These are phyloP conservation scores for Floccularia luteovirens DNA, from an alignment of 768 basidiomycete genomes.

Conservation along the genomic window DNA sequence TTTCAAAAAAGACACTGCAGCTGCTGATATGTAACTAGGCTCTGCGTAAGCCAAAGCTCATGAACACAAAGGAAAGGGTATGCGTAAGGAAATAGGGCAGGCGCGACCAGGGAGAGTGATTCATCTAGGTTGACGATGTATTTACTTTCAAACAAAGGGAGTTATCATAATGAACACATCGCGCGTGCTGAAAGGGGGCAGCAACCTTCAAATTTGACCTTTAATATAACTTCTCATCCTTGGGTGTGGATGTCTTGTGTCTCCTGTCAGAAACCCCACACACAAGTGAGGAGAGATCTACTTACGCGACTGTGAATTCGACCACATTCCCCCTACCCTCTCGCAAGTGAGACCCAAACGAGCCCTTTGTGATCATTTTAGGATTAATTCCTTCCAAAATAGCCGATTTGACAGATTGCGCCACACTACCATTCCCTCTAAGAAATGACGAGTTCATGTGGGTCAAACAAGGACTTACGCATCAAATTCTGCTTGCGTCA, in stretches of 20 bases:
- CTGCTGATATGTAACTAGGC: constrained; percentile 83
- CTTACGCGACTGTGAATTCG: constrained; percentile 76
- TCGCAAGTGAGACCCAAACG: constrained; percentile 91
- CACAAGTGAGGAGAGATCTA: too few species aligned
- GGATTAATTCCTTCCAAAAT: constrained; percentile 79
- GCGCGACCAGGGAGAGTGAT: constrained; percentile 86
- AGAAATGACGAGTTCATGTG: too few species aligned
- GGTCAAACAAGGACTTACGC: constrained; percentile 33
- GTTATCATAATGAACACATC: constrained; percentile 1
- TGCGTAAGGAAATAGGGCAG: constrained; percentile 73
- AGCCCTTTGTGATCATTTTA: constrained; percentile 86
- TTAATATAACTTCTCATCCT: constrained; percentile 87
- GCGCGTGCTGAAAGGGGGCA: neutral
- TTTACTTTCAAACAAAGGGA: constrained; percentile 76
- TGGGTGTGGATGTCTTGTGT: constrained; percentile 92
- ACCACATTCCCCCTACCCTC: constrained; percentile 62
- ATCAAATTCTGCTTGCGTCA: constrained; percentile 69
- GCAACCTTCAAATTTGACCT: constrained; percentile 76
- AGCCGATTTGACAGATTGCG: constrained; percentile 58
- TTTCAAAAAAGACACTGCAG: constrained; percentile 82
- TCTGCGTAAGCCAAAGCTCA: constrained; percentile 1
- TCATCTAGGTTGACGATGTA: constrained; percentile 84
- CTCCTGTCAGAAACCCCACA: neutral
- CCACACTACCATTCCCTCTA: too few species aligned
- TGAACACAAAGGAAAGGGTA: constrained; percentile 3